These are phyloP conservation scores for Fraxinus greggii DNA, from an alignment of 305 asterid species.

Conservation along the genomic window DNA sequence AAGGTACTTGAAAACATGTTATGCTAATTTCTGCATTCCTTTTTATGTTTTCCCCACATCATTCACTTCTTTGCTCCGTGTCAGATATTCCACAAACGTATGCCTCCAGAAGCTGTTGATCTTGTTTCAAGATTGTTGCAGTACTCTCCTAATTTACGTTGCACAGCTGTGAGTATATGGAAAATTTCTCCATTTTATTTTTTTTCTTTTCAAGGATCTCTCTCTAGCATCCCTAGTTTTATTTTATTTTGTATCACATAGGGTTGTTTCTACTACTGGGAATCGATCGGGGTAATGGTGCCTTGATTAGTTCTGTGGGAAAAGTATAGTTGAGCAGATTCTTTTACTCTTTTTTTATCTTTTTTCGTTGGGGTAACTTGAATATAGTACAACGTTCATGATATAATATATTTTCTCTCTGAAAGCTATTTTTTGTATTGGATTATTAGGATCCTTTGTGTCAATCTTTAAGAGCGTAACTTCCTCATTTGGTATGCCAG, in stretches of 20 bases:
- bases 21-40: not conserved
- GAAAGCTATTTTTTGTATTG: not conserved
- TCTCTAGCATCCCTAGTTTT: not conserved
- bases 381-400: not conserved
- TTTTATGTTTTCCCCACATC: not conserved
- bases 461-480: not conserved
- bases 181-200: not conserved
- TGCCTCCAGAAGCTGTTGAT: slow-evolving; percentile 89
- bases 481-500: not conserved
- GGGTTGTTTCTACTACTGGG: not conserved
- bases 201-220: not conserved
- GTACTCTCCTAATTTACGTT: slow-evolving; percentile 87
- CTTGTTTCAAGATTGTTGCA: slow-evolving; percentile 91
- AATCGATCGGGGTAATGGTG: not conserved
- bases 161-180: slow-evolving; percentile 74
- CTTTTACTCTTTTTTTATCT: not conserved
- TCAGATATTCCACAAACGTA: slow-evolving; percentile 93
- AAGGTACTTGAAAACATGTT: slow-evolving; percentile 52
- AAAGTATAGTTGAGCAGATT: not conserved
- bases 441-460: not conserved
- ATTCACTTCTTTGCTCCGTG: slow-evolving; percentile 20
- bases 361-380: not conserved
- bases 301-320: not conserved
- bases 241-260: not conserved
- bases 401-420: not conserved